Percentiles rank a stretch among this genome's conserved stretches.
Evolutionary conservation across 2,329 filamentous ascomycete species (phyloP).

Genomic region (Aspergillus fumigatiaffinis): DNA sequence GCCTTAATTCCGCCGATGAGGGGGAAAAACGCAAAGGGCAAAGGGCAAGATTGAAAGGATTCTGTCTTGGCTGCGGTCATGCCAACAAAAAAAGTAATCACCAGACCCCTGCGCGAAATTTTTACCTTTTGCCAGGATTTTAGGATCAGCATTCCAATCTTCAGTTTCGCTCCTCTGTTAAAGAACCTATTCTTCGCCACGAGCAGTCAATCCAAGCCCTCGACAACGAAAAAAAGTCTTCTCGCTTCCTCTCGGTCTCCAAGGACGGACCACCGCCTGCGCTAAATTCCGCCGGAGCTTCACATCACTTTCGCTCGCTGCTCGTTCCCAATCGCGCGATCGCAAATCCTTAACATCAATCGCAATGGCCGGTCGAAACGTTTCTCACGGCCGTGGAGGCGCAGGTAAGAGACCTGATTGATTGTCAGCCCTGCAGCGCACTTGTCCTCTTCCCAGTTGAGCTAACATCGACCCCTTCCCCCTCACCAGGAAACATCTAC

Average conservation of each 20-base stretch:
- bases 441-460: neutral
- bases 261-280: neutral
- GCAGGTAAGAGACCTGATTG: conserved; percentile 49
- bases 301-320: no score
- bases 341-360: neutral
- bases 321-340: neutral
- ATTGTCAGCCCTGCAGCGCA: neutral
- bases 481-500: conserved; percentile 56
- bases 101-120: neutral
- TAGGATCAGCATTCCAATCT: neutral
- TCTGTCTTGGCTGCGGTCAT: neutral
- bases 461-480: neutral
- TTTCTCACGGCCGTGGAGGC: conserved; percentile 72
- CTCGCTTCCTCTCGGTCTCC: neutral
- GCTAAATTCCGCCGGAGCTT: neutral
- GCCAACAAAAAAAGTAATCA: neutral
- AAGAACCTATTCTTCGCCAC: neutral
- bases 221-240: neutral
- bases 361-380: conserved; percentile 24
- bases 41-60: neutral
- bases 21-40: neutral
- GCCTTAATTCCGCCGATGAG: neutral
- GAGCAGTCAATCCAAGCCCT: neutral
- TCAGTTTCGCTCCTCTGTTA: neutral
- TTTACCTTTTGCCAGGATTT: neutral